These are phyloP conservation scores for Lasiodiplodia theobromae DNA, from an alignment of 2,329 filamentous ascomycete genomes.

Conservation along the genomic window DNA sequence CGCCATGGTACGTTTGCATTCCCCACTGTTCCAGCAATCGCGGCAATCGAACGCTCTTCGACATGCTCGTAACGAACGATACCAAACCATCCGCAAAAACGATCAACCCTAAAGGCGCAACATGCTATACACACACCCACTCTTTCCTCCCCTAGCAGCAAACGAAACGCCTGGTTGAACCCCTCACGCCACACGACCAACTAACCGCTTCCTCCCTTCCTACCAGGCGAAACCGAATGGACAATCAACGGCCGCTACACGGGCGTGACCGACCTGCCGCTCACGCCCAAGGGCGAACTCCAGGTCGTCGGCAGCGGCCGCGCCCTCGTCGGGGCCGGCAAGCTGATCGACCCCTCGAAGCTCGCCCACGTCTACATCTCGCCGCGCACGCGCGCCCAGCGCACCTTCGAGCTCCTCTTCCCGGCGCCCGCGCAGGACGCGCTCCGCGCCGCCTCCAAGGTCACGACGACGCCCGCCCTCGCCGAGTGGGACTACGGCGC, in stretches of 20 bases:
- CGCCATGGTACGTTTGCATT: constrained; percentile 35
- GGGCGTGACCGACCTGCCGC: constrained; percentile 52
- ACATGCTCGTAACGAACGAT: background rate
- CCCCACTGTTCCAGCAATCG: background rate
- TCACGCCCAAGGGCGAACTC: constrained; percentile 41
- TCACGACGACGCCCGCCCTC: constrained; percentile 75
- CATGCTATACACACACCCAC: background rate
- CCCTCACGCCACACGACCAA: constrained; percentile 63
- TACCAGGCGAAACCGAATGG: constrained; percentile 55
- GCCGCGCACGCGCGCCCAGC: constrained; percentile 57
- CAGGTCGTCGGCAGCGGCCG: constrained; percentile 56
- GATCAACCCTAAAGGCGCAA: background rate
- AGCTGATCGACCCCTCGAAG: constrained; percentile 59
- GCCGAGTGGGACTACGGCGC: constrained; percentile 89
- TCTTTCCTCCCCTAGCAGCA: constrained; percentile 63
- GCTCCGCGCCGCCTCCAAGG: constrained; percentile 33
- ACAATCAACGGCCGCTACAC: constrained; percentile 57
- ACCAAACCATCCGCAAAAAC: too few species aligned
- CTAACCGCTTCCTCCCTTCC: constrained; percentile 51
- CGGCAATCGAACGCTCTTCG: constrained; percentile 3
- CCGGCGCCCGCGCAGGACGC: background rate
- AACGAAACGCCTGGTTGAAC: background rate
- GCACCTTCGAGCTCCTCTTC: constrained; percentile 58
- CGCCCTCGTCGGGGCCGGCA: constrained; percentile 58
- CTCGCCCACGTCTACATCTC: constrained; percentile 59